Evolutionary conservation across 805 yeast genomes (phyloP), one percentile per base, ranked within the genome.

Genomic region (Starmerella sp.): DNA sequence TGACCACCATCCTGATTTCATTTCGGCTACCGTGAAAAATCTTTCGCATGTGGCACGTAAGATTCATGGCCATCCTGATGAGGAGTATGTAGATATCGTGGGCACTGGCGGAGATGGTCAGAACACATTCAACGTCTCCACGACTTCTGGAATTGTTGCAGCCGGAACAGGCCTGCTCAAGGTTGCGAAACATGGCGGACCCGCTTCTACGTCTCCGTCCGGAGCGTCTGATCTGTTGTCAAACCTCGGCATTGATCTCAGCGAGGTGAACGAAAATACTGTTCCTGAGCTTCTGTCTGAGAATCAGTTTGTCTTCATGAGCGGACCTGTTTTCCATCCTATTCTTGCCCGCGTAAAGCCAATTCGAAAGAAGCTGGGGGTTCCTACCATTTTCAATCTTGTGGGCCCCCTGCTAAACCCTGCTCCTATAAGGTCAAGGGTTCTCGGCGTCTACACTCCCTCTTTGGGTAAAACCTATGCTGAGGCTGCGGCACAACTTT

Each of bases 101-200:
- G 99, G 99, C 1, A 93, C 99, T 0, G 99, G 99, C 31, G 99
- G 99, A 14, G 99, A 93, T 67, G 96, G 96, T 1, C 96, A 93
- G 66, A 84, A 93, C 67, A 93, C 99, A 0, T 93, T 93, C 73
- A 93, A 93, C 63, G 98, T 93, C 2, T 84, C 95, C 14, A 93
- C 98, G 0, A 86, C 97, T 2, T 76, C 96, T 1, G 97, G 97
- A 0, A 88, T 93, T 48, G 89, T 93, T 2, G 93, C 89, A 0
- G 87, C 97, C 0, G 99, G 98, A 7, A 84, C 88, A 75, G 51
- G 52, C 22, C 77, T 79, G 5, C 53, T 91, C 43, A 77, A 79
- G 28, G 83, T 93, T 15, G 86, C 95, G 66, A 93, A 93, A 63
- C 99, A 93, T 68, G 99, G 99, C 29, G 97, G 97, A 13, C 91